Base-by-base conservation (phyloP, 805 yeast genomes). In the Tetrapisispora nanseiensis region DNA sequence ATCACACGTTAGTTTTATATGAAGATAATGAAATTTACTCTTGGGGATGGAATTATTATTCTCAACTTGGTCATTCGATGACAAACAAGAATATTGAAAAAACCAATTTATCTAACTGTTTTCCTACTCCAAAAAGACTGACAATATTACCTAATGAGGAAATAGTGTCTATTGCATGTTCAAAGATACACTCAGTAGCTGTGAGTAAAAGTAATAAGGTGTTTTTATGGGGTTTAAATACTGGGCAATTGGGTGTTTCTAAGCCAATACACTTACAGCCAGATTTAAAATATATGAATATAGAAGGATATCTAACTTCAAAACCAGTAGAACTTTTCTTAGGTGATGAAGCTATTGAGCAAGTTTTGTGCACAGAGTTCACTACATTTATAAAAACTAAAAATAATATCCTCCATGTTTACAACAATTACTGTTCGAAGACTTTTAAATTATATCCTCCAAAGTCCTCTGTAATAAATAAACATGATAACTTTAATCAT, bases 1-100 rank as follows among this genome's bases (percentile, higher is more conserved):
- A 82, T 51, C 95, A 85, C 55, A 66, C 85, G 0, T 51, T 86
- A 9, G 81, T 74, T 0, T 50, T 83, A 18, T 72, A 82, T 0
- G 52, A 63, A 0, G 50, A 61, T 13, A 77, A 78, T 30, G 70
- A 71, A n/a, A 65, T 86, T 1, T 82, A 69, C 47, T 62, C 87
- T 0, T 89, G 95, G 95, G 97, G 97, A 0, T 69, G 76, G 46
- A 85, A 85, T 52, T 66, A 70, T 15, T 71, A 60, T 56, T 73
- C 72, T n/a, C 94, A 84, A 55, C 59, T 85, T 19, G 95, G 95
- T 0, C 71, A 69, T 47, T 56, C 60, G 2, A 64, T 67, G 6
- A 53, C 55, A 19, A 53, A 56, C 2, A 58, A 50, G 37, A 18
- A 53, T 0, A 57, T 56, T n/a, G 57, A 49, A 8, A 65, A 60